Evolutionary conservation across 192 early-diverging fungal genomes (phyloP).

Genomic region (Podila verticillata): DNA sequence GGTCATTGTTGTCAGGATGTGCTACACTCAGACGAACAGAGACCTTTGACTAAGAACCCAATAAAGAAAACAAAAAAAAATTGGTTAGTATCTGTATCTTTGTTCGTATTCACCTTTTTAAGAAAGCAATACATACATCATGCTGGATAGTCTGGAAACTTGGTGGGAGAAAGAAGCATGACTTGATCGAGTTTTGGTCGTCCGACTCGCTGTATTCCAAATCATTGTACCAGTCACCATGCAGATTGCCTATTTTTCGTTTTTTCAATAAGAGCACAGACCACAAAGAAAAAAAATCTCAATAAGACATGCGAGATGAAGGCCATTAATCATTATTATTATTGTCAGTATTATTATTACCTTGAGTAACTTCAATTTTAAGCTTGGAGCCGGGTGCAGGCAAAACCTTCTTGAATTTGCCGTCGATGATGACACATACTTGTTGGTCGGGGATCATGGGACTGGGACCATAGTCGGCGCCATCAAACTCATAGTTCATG

Average conservation of each 20-base stretch:
- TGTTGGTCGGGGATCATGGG: not conserved
- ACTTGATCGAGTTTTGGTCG: not conserved
- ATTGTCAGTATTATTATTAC: not conserved
- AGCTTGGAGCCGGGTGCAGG: not conserved
- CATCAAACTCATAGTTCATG: not conserved
- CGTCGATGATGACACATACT: constrained; percentile 11
- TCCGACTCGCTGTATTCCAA: not conserved
- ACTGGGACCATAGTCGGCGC: not conserved
- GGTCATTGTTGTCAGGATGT: no score
- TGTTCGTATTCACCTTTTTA: no score
- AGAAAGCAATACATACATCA: not conserved
- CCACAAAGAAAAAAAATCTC: no score
- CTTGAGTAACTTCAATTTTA: not conserved
- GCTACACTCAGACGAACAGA: no score
- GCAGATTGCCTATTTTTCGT: no score
- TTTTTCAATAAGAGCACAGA: no score
- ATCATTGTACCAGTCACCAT: no score
- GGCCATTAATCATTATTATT: no score
- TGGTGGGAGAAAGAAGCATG: constrained; percentile 15
- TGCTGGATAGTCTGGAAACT: not conserved
- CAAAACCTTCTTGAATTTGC: constrained; percentile 5
- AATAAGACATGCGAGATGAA: no score
- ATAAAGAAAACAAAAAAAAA: no score
- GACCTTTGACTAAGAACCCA: no score
- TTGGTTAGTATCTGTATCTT: no score